A percentile compares a stretch with the other conserved stretches of the same genome.
phyloP scores from a whole-genome alignment of 1,284 basidiomycete species.

The Trichosporon sp. region DNA sequence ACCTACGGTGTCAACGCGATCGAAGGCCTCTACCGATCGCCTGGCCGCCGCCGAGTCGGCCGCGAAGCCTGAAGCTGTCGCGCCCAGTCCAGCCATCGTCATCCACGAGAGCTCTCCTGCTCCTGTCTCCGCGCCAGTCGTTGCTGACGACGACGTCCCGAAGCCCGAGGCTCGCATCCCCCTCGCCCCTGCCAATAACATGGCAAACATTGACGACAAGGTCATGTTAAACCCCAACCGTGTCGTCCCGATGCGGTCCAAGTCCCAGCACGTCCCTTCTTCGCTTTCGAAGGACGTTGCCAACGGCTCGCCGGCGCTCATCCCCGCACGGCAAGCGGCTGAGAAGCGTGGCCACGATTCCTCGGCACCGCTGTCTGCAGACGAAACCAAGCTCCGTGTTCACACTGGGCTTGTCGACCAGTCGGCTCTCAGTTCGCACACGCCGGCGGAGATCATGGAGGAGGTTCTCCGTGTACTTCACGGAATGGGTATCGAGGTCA shows the following conservation, averaged over 20 bases:
- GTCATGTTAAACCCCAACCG: constrained; percentile 18
- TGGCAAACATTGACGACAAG: constrained; percentile 31
- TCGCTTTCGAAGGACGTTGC: neutral
- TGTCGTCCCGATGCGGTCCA: constrained; percentile 11
- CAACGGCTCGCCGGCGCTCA: neutral
- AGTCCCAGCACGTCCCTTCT: constrained; percentile 12
- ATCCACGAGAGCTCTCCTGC: constrained; percentile 28
- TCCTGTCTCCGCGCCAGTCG: constrained; percentile 22
- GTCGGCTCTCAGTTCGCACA: constrained; percentile 77
- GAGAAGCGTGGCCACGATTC: neutral
- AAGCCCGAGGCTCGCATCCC: constrained; percentile 8
- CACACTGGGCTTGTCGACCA: constrained; percentile 93
- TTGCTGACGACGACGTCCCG: constrained; percentile 13
- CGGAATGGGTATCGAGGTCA: constrained; percentile 85
- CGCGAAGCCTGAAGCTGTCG: neutral
- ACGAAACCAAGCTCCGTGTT: constrained; percentile 65
- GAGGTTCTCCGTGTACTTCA: constrained; percentile 74
- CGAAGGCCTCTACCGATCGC: neutral
- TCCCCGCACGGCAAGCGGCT: neutral
- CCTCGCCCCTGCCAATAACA: constrained; percentile 19
- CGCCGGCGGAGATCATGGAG: constrained; percentile 80
- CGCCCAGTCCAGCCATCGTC: neutral
- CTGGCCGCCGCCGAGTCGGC: neutral
- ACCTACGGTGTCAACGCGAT: neutral
- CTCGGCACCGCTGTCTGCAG: constrained; percentile 20